Conservation (phyloP, 2,329 filamentous ascomycete species). For the Cladosporium sp. region DNA sequence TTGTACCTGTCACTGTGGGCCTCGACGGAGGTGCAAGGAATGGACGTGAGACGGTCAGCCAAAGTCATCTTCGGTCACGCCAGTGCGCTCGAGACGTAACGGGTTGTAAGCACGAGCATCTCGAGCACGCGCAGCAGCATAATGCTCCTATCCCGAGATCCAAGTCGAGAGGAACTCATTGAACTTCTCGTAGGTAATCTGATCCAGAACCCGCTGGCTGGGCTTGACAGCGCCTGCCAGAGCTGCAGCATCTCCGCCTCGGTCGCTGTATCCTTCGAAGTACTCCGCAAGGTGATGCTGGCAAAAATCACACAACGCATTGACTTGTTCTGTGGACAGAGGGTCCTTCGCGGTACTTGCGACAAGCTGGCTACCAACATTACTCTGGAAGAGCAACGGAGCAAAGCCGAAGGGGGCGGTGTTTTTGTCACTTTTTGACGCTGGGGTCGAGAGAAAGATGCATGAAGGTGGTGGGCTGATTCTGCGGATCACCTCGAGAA, state of each 20-base stretch:
- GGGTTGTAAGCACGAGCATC: neutral
- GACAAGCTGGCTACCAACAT: neutral
- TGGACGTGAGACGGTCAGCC: too few relatives aligned
- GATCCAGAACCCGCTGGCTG: neutral
- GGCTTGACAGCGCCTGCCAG: neutral
- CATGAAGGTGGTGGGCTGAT: neutral
- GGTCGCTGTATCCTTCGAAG: neutral
- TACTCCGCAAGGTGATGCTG: neutral
- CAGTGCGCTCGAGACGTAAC: slow-evolving; percentile 2
- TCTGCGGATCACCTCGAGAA: neutral
- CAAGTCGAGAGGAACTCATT: neutral
- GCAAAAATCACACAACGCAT: neutral
- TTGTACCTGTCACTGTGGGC: neutral
- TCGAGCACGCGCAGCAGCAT: neutral
- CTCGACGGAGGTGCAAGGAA: neutral
- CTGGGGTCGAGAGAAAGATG: neutral
- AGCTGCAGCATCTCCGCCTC: neutral
- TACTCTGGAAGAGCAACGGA: neutral
- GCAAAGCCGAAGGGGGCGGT: neutral
- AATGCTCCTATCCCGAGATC: neutral
- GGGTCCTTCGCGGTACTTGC: neutral
- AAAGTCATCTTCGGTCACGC: neutral
- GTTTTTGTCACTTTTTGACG: neutral
- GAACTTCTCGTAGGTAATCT: neutral
- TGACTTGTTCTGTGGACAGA: neutral